Percentiles rank a stretch among this genome's conserved stretches.
phyloP scores from a whole-genome alignment of 2,329 filamentous ascomycete genomes.

The Monosporascus sp. region DNA sequence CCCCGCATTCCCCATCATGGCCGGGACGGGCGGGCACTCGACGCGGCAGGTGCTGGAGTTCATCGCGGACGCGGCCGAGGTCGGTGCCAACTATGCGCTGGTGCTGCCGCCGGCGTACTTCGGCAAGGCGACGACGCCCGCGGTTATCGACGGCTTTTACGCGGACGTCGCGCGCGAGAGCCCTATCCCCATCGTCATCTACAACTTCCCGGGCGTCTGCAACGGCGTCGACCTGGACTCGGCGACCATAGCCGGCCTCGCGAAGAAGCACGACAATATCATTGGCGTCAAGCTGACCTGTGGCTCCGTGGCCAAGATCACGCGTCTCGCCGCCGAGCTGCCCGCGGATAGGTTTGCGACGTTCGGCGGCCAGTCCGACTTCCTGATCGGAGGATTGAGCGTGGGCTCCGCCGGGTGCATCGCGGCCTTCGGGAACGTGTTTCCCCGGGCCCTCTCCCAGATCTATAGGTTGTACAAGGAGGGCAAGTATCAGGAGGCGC shows the following conservation, averaged over 20 bases:
- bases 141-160: slow-evolving; percentile 57
- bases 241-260: slow-evolving; percentile 52
- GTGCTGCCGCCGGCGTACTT: slow-evolving; percentile 63
- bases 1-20: slow-evolving; percentile 53
- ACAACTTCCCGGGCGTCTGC: slow-evolving; percentile 66
- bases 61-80: slow-evolving; percentile 52
- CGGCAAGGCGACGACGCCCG: slow-evolving; percentile 54
- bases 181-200: slow-evolving; percentile 56
- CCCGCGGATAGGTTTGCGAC: slow-evolving; percentile 55
- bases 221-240: slow-evolving; percentile 66
- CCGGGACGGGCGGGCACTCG: slow-evolving; percentile 60
- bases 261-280: slow-evolving; percentile 44
- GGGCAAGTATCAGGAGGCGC: slow-evolving; percentile 53
- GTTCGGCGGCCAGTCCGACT: slow-evolving; percentile 70
- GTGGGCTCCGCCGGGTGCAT: slow-evolving; percentile 57
- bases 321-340: slow-evolving; percentile 48
- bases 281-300: slow-evolving; percentile 65
- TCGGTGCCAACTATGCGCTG: slow-evolving; percentile 57
- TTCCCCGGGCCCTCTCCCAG: slow-evolving; percentile 49
- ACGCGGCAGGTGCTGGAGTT: slow-evolving; percentile 59
- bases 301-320: slow-evolving; percentile 57
- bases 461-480: slow-evolving; percentile 59
- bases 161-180: slow-evolving; percentile 48
- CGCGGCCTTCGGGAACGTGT: slow-evolving; percentile 59
- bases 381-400: slow-evolving; percentile 56